phyloP scores from a whole-genome alignment of 495 filamentous ascomycete species.

The Talaromyces liani region DNA sequence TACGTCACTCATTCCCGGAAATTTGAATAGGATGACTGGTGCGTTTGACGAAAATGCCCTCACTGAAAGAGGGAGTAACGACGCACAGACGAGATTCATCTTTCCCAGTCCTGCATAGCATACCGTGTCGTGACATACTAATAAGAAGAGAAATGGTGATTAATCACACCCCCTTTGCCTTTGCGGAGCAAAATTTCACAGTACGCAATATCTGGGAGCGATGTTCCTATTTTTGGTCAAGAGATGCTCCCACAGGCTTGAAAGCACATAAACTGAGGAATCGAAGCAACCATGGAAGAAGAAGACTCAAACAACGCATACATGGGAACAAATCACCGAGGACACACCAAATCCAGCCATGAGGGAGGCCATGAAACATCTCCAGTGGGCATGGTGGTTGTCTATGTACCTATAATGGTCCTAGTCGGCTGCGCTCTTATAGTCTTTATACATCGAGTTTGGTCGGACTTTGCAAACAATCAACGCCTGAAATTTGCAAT shows the following conservation, averaged over 20 bases:
- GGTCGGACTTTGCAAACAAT: not conserved
- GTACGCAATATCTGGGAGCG: not conserved
- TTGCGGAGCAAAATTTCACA: not conserved
- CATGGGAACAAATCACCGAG: not conserved
- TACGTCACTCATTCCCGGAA: not conserved
- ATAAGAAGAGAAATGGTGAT: not conserved
- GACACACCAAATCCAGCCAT: not conserved
- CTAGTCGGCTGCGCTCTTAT: not conserved
- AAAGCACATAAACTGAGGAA: not conserved
- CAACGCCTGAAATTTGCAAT: not conserved
- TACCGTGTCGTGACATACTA: not conserved
- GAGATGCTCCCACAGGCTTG: not conserved
- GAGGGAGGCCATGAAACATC: not conserved
- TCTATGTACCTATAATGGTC: conserved; percentile 6
- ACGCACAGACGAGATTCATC: not conserved
- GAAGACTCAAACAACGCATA: not conserved
- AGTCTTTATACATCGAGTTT: not conserved
- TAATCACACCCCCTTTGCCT: not conserved
- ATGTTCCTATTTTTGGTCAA: not conserved
- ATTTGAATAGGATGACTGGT: not conserved
- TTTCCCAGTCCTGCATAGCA: not conserved
- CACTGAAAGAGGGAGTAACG: not conserved
- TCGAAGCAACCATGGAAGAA: not conserved
- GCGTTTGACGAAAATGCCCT: not conserved
- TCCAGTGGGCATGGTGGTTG: not conserved